A percentile compares a stretch with the other conserved stretches of the same genome.
phyloP scores from a whole-genome alignment of 805 yeast genomes.

The Debaryomyces prosopidis region DNA sequence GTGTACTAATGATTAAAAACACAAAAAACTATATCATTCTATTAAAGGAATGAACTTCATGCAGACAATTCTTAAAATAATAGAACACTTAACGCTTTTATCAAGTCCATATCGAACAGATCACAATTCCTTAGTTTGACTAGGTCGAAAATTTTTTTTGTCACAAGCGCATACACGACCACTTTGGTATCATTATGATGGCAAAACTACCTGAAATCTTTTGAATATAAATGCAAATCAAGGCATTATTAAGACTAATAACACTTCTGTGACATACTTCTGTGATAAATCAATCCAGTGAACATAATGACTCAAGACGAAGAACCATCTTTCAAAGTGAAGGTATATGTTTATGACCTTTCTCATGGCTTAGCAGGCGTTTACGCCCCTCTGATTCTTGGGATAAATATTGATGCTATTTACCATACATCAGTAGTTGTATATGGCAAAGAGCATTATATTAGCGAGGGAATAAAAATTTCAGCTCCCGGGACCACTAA shows the following conservation, averaged over 20 bases:
- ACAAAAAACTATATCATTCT: neutral
- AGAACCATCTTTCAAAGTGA: slow-evolving; percentile 38
- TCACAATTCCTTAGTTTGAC: too few species aligned
- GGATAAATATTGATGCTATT: slow-evolving; percentile 57
- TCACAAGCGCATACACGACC: too few species aligned
- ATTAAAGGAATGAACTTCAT: neutral
- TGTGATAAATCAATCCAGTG: neutral
- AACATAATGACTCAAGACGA: neutral
- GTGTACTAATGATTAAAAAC: neutral
- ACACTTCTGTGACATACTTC: too few species aligned
- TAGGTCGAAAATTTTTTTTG: too few species aligned
- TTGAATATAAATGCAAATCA: too few species aligned
- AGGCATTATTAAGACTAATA: too few species aligned
- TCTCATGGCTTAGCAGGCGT: slow-evolving; percentile 60
- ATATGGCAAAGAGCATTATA: slow-evolving; percentile 55
- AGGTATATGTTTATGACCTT: slow-evolving; percentile 63
- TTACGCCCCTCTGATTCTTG: slow-evolving; percentile 51
- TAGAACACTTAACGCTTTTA: too few species aligned
- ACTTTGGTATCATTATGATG: too few species aligned
- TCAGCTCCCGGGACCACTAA: slow-evolving; percentile 53
- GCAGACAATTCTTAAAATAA: neutral
- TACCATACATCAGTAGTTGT: slow-evolving; percentile 66
- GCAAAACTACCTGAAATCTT: too few species aligned
- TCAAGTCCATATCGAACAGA: too few species aligned
- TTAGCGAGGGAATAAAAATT: slow-evolving; percentile 56